phyloP scores from a whole-genome alignment of 345 rosid genomes.

The Leavenworthia alabamica region DNA sequence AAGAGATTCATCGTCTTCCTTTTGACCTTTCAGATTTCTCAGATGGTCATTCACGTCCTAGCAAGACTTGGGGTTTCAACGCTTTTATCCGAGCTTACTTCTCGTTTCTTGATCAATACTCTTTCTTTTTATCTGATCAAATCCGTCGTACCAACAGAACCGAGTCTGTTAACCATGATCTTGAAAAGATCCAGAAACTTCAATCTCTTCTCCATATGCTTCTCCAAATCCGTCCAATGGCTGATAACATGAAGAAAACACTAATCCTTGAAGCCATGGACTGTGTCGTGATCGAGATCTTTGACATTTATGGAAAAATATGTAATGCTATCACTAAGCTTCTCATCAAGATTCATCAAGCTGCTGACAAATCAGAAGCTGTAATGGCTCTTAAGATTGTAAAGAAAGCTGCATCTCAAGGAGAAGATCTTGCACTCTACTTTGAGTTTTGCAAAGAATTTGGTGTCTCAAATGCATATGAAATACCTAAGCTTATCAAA shows the following conservation, averaged over 20 bases:
- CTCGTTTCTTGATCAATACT: conserved; percentile 60
- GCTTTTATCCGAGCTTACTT: conserved; percentile 57
- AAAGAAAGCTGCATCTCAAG: conserved; percentile 50
- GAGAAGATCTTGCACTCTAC: conserved; percentile 42
- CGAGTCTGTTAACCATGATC: conserved; percentile 22
- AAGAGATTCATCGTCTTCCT: conserved; percentile 37
- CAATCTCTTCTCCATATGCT: conserved; percentile 57
- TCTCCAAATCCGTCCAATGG: conserved; percentile 56
- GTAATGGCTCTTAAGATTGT: conserved; percentile 46
- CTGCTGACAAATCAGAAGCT: conserved; percentile 43
- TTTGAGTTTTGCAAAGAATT: conserved; percentile 52
- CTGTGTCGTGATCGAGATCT: conserved; percentile 57
- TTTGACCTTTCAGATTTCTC: conserved; percentile 65
- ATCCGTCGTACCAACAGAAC: conserved; percentile 11
- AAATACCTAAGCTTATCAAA: conserved; percentile 37
- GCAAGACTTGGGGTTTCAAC: conserved; percentile 54
- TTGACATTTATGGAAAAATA: conserved; percentile 52
- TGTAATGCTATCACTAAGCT: conserved; percentile 45
- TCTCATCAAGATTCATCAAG: conserved; percentile 34
- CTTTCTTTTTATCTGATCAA: conserved; percentile 33
- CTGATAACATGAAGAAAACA: conserved; percentile 40
- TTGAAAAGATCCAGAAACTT: conserved; percentile 38
- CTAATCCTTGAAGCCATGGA: conserved; percentile 77
- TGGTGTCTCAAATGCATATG: conserved; percentile 52
- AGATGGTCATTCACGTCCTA: conserved; percentile 41